These are phyloP conservation scores for Sphagnum fallax DNA, from an alignment of 228 moss, liverwort and hornwort genomes.

Conservation along the genomic window DNA sequence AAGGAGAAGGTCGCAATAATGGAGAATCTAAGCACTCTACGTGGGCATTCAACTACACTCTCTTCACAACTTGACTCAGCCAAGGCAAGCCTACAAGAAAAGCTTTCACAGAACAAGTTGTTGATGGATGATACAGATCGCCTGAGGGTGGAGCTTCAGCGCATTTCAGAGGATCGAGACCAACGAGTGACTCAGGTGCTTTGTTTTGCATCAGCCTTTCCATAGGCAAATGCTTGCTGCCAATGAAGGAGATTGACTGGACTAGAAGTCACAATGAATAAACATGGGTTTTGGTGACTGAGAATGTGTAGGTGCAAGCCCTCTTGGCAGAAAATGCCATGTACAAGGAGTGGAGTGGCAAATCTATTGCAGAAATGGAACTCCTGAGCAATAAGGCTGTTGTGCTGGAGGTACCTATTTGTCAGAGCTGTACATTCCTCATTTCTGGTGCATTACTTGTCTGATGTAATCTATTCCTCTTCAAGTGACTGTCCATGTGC, in stretches of 20 bases:
- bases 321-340: conserved; percentile 65
- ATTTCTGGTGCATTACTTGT: too few species aligned
- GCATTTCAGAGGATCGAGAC: conserved; percentile 75
- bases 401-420: conserved; percentile 63
- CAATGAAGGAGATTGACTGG: too few species aligned
- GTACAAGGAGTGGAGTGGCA: conserved; percentile 93
- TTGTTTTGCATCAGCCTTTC: neutral
- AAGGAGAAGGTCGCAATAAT: conserved; percentile 96
- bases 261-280: too few species aligned
- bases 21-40: conserved; percentile 92
- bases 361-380: conserved; percentile 80
- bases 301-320: conserved; percentile 26
- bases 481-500: too few species aligned
- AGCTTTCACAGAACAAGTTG: conserved; percentile 59
- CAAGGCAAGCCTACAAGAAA: conserved; percentile 72
- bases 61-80: conserved; percentile 70
- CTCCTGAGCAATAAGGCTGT: conserved; percentile 71
- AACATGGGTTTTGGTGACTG: too few species aligned
- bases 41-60: conserved; percentile 74
- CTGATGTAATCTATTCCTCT: too few species aligned
- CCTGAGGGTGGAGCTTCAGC: conserved; percentile 68
- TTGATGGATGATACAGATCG: conserved; percentile 64
- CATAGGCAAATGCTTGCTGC: too few species aligned
- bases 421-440: too few species aligned
- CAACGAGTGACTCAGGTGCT: conserved; percentile 51